Conservation (phyloP, 768 basidiomycete species). For the Amanita muscaria region DNA sequence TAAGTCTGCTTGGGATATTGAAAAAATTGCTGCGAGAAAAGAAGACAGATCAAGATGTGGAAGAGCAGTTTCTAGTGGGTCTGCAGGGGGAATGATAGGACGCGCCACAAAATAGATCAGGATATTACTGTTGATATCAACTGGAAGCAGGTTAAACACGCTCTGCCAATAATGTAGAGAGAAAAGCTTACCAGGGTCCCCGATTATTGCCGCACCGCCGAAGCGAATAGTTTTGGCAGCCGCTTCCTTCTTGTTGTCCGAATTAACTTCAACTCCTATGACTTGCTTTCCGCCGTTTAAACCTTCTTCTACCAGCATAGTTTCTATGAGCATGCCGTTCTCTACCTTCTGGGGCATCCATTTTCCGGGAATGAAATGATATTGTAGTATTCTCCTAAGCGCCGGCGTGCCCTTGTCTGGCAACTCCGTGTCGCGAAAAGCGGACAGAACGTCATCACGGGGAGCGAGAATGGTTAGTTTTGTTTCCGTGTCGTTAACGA, state of each 20-base stretch:
- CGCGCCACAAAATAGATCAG: constrained; percentile 86
- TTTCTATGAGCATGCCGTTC: constrained; percentile 71
- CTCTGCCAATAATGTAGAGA: neutral
- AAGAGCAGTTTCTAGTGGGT: constrained; percentile 72
- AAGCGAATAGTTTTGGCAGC: constrained; percentile 58
- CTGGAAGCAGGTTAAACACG: constrained; percentile 29
- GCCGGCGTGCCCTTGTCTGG: constrained; percentile 62
- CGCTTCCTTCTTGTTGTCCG: constrained; percentile 36
- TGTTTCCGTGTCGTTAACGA: constrained; percentile 61
- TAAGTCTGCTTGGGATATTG: constrained; percentile 69
- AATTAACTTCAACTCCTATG: constrained; percentile 53
- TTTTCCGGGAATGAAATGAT: constrained; percentile 86
- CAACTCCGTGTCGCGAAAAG: constrained; percentile 43
- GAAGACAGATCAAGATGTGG: constrained; percentile 80
- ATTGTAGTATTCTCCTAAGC: constrained; percentile 65
- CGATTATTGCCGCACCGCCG: constrained; percentile 74
- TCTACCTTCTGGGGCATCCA: constrained; percentile 64
- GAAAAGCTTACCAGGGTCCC: constrained; percentile 49
- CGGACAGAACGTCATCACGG: constrained; percentile 69
- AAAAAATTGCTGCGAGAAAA: constrained; percentile 86
- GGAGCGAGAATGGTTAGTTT: constrained; percentile 90
- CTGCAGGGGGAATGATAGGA: constrained; percentile 73
- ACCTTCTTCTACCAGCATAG: constrained; percentile 65
- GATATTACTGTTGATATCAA: constrained; percentile 65
- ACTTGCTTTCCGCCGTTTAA: constrained; percentile 65